Conservation (phyloP, 169 alveolate species). For the Eimeria falciformis region DNA sequence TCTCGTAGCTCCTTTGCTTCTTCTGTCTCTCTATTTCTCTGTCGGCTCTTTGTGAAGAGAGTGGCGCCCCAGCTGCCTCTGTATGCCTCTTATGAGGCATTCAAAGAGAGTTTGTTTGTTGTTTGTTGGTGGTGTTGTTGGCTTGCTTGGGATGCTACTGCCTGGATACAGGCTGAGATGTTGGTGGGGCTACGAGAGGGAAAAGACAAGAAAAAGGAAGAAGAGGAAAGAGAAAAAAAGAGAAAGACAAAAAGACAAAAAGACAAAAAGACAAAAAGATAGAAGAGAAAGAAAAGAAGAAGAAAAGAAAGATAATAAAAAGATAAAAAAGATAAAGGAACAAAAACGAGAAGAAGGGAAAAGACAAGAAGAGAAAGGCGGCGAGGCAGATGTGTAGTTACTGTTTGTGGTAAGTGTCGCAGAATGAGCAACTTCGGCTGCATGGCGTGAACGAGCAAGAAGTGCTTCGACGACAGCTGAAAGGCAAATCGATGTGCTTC, state of each 20-base stretch:
- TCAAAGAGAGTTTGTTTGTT: no score
- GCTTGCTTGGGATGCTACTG: no score
- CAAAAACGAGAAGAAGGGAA: not conserved
- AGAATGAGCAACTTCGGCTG: conserved; percentile 29
- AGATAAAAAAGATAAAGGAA: not conserved
- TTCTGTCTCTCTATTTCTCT: no score
- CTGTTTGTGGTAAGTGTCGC: conserved; percentile 60
- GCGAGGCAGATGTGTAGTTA: not conserved
- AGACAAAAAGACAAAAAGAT: no score
- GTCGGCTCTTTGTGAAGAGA: no score
- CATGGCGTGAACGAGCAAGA: conserved; percentile 74
- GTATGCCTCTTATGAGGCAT: no score
- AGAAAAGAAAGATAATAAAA: not conserved
- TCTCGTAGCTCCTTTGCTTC: no score
- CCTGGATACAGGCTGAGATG: not conserved
- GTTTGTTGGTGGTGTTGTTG: no score
- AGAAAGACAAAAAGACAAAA: no score
- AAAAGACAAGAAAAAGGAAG: not conserved
- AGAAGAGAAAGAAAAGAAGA: no score
- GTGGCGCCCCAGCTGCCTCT: no score
- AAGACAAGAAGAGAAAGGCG: not conserved
- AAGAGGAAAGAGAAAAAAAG: not conserved
- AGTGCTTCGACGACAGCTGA: conserved; percentile 72
- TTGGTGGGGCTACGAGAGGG: not conserved
- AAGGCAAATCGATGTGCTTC: conserved; percentile 80